These are phyloP conservation scores for Crithidia thermophila DNA, from an alignment of 208 protist genomes.

Conservation along the genomic window DNA sequence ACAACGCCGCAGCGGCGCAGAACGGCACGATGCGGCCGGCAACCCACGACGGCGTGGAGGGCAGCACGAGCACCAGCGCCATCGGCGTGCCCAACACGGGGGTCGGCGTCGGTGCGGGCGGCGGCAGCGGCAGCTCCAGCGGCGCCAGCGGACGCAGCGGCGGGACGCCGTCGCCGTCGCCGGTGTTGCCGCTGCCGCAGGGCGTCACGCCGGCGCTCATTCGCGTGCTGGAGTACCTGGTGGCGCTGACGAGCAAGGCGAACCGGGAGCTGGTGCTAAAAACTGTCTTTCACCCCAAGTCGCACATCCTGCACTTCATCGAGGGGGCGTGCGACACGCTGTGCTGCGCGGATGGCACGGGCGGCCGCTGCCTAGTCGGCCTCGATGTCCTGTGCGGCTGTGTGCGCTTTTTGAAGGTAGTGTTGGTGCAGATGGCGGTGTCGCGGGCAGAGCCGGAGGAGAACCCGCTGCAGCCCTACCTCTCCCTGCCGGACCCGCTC, in stretches of 20 bases:
- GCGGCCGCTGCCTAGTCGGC: conserved; percentile 34
- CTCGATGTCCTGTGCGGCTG: conserved; percentile 61
- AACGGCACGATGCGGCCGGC: neutral
- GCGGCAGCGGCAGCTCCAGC: neutral
- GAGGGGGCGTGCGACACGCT: conserved; percentile 49
- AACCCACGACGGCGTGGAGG: conserved; percentile 12
- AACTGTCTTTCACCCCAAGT: conserved; percentile 64
- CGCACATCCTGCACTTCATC: conserved; percentile 60
- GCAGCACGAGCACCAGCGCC: neutral
- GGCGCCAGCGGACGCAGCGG: neutral
- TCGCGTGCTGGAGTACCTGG: conserved; percentile 66
- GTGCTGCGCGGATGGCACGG: conserved; percentile 14
- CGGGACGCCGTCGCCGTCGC: neutral
- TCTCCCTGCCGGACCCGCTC: conserved; percentile 33
- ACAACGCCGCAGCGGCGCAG: conserved; percentile 29
- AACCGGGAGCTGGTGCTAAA: conserved; percentile 65
- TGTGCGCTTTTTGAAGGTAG: conserved; percentile 57
- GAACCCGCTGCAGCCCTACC: conserved; percentile 39
- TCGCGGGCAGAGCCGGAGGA: conserved; percentile 18
- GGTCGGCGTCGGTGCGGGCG: conserved; percentile 6
- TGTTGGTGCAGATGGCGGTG: conserved; percentile 42
- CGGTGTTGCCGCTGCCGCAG: conserved; percentile 36
- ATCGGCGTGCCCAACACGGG: conserved; percentile 17
- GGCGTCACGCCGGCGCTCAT: conserved; percentile 63
- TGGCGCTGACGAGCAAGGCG: conserved; percentile 35